phyloP scores from a whole-genome alignment of 805 yeast genomes.

The Candida gorgasii region DNA sequence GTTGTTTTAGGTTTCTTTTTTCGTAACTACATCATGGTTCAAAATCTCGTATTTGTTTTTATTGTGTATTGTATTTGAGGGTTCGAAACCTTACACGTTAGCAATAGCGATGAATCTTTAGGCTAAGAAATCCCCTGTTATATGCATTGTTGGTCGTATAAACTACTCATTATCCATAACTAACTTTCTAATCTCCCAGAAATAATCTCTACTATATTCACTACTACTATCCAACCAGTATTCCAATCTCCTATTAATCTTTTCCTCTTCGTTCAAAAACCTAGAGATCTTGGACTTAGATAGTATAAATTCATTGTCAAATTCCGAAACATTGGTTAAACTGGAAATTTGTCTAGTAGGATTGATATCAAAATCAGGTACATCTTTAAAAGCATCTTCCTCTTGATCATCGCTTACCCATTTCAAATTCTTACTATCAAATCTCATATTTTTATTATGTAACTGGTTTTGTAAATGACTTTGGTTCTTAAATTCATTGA shows the following conservation, averaged over 20 bases:
- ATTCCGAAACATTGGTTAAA: slow-evolving; percentile 21
- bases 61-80: too few species aligned
- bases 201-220: slow-evolving; percentile 25
- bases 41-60: not conserved
- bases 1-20: too few species aligned
- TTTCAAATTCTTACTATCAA: slow-evolving; percentile 54
- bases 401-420: slow-evolving; percentile 51
- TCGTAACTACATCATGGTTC: too few species aligned
- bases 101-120: too few species aligned
- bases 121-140: too few species aligned
- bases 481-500: slow-evolving; percentile 22
- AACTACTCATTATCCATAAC: slow-evolving; percentile 32
- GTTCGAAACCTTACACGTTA: too few species aligned
- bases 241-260: slow-evolving; percentile 32
- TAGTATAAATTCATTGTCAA: slow-evolving; percentile 27
- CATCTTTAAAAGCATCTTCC: slow-evolving; percentile 47
- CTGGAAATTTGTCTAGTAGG: slow-evolving; percentile 34
- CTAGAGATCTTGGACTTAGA: slow-evolving; percentile 28
- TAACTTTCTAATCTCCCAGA: slow-evolving; percentile 46
- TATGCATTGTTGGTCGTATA: too few species aligned
- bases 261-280: slow-evolving; percentile 38
- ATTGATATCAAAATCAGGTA: slow-evolving; percentile 41
- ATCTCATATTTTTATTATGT: slow-evolving; percentile 50
- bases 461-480: slow-evolving; percentile 12
- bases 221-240: slow-evolving; percentile 40